Conservation (phyloP, 805 yeast species). For the Nakazawaea holstii region DNA sequence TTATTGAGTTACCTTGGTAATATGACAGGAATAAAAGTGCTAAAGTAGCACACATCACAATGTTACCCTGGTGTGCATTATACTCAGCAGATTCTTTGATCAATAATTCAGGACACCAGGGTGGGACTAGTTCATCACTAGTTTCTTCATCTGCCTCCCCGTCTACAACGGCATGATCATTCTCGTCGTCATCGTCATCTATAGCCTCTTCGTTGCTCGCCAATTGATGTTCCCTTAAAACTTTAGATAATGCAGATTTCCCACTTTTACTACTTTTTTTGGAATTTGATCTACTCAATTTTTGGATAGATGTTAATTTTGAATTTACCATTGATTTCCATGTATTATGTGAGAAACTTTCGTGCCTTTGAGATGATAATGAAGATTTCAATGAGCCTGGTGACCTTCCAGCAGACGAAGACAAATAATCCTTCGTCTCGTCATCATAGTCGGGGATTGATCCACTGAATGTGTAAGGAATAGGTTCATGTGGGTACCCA, state of each 20-base stretch:
- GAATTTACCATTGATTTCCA: slow-evolving; percentile 4
- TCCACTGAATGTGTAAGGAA: slow-evolving; percentile 23
- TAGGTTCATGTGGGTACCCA: slow-evolving; percentile 8
- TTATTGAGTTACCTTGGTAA: slow-evolving; percentile 25
- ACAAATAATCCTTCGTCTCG: slow-evolving; percentile 18
- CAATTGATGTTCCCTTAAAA: slow-evolving; percentile 15
- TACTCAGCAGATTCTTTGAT: slow-evolving; percentile 48
- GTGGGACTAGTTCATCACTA: slow-evolving; percentile 24
- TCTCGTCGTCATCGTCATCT: slow-evolving; percentile 9
- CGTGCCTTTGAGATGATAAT: slow-evolving; percentile 11
- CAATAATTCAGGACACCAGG: slow-evolving; percentile 54
- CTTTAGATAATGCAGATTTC: slow-evolving; percentile 24
- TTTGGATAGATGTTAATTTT: slow-evolving; percentile 8
- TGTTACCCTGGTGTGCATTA: slow-evolving; percentile 58
- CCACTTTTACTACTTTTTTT: slow-evolving; percentile 19
- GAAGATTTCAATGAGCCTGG: slow-evolving; percentile 13
- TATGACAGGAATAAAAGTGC: slow-evolving; percentile 45
- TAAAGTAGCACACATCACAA: slow-evolving; percentile 53
- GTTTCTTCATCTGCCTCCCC: slow-evolving; percentile 17
- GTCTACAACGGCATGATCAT: slow-evolving; percentile 3
- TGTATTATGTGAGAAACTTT: slow-evolving; percentile 6
- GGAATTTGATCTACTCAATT: slow-evolving; percentile 17
- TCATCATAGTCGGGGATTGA: slow-evolving; percentile 28
- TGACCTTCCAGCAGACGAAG: slow-evolving; percentile 10
- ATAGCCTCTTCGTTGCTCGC: slow-evolving; percentile 6